Base-by-base conservation (phyloP, 768 basidiomycete genomes). In the Leucocoprinus sp. region DNA sequence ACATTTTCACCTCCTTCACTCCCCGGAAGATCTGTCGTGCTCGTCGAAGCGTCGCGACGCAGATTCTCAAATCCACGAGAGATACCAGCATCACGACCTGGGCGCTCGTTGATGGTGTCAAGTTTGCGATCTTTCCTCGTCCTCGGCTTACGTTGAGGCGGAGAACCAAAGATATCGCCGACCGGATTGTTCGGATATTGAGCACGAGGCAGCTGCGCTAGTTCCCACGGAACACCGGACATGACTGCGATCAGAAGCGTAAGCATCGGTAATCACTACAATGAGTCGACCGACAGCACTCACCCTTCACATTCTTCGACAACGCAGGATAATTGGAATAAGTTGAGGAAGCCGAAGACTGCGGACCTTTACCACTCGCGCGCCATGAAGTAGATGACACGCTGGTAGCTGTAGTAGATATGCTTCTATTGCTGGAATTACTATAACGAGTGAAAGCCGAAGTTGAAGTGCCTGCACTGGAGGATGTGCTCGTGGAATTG, bases 271-370 rank as follows among this genome's bases (percentile, higher is more conserved):
- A 43, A 15, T 37, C 31, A 14, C 37, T 21, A 37, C 29, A 31
- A 47, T 8, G 11, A 21, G 31, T 37, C 39, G 23, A 51, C 24
- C 3, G 6, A 9, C 21, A 12, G 9, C 40, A 75, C 84, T 63
- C 58, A 91, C 89, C 69, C 74, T 92, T 92, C 72, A 91, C 70
- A 62, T 89, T 91, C 71, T 74, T 80, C 43, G 80, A 78, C 17
- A 74, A 53, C 17, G 63, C 52, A 34, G 62, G 43, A 50, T 64
- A 60, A 37, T 60, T 47, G 37, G 57, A 55, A 54, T 60, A 56
- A 45, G 52, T 57, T 47, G 54, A 60, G 46, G 56, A 50, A 28
- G 60, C 58, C 24, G 59, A 56, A 47, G 55, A 62, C 38, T 57
- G 54, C 26, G 62, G 54, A 12, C 64, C 57, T 52, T 70, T 69